Conservation (phyloP, 1,139 yeast species). For the Candida albicans region DNA sequence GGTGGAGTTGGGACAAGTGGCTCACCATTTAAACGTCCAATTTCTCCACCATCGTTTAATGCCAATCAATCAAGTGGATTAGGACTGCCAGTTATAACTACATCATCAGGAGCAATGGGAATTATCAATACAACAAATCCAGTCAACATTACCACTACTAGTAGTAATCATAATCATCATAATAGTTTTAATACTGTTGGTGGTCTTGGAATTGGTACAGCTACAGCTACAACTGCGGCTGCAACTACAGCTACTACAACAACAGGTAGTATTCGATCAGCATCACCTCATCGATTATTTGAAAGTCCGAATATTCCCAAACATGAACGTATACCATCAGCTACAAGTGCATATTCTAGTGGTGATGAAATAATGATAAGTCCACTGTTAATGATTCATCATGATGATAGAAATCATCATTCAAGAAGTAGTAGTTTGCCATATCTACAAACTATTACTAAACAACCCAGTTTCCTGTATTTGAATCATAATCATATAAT, state of each 20-base stretch:
- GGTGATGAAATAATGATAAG: constrained; percentile 32
- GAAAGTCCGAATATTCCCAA: constrained; percentile 28
- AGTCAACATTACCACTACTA: not conserved
- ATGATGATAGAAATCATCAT: constrained; percentile 5
- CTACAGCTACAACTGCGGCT: no score
- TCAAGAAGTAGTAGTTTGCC: constrained; percentile 9
- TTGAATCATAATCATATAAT: constrained; percentile 28
- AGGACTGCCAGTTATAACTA: not conserved
- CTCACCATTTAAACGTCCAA: constrained; percentile 25
- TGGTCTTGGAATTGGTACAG: not conserved
- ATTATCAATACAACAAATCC: not conserved
- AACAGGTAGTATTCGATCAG: constrained; percentile 18
- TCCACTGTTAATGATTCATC: not conserved
- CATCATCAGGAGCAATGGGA: not conserved
- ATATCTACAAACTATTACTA: constrained; percentile 4
- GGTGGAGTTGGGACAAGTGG: constrained; percentile 24
- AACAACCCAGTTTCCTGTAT: constrained; percentile 12
- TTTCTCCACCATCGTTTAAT: constrained; percentile 24
- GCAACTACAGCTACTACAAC: constrained; percentile 1
- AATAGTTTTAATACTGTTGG: not conserved
- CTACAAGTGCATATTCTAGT: constrained; percentile 33
- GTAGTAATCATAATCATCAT: not conserved
- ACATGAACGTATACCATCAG: constrained; percentile 38
- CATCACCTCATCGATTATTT: constrained; percentile 28
- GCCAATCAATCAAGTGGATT: not conserved